Evolutionary conservation across 805 yeast species (phyloP).

Genomic region (Jamesozyma piceae): DNA sequence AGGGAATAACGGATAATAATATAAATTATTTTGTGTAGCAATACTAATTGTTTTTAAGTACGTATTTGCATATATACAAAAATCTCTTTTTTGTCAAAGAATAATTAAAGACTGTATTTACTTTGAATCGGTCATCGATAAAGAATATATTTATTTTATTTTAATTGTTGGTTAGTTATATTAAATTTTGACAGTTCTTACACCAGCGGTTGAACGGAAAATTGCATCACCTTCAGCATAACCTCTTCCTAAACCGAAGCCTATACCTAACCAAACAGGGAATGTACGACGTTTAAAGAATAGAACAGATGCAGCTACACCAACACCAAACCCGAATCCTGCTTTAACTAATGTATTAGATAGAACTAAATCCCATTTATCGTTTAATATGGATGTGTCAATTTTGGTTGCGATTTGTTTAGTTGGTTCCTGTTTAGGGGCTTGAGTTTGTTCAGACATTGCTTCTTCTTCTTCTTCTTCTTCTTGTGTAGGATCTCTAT

Average conservation of each 20-base stretch:
- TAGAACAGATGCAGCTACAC: conserved; percentile 84
- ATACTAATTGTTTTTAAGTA: too few relatives aligned
- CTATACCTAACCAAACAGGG: conserved; percentile 97
- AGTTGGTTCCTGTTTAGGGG: background rate
- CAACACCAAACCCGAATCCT: conserved; percentile 93
- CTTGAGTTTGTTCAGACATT: conserved; percentile 17
- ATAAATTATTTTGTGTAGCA: too few relatives aligned
- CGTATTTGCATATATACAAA: too few relatives aligned
- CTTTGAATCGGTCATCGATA: background rate
- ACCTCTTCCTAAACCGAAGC: conserved; percentile 96
- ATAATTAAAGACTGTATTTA: background rate
- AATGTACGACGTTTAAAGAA: conserved; percentile 89
- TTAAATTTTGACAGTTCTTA: conserved; percentile 64
- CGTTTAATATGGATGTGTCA: conserved; percentile 52
- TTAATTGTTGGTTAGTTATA: too few relatives aligned
- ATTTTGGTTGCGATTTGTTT: conserved; percentile 18
- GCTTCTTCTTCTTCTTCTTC: background rate
- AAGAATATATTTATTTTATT: background rate
- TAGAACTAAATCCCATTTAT: conserved; percentile 90
- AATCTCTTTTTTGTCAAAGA: background rate
- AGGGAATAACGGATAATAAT: background rate
- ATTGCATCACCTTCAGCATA: conserved; percentile 97
- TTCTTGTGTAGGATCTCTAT: background rate
- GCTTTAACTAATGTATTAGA: conserved; percentile 92
- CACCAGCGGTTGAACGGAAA: conserved; percentile 75